Evolutionary conservation across 148 eudicot genomes (phyloP).

Genomic region (Cornus florida): DNA sequence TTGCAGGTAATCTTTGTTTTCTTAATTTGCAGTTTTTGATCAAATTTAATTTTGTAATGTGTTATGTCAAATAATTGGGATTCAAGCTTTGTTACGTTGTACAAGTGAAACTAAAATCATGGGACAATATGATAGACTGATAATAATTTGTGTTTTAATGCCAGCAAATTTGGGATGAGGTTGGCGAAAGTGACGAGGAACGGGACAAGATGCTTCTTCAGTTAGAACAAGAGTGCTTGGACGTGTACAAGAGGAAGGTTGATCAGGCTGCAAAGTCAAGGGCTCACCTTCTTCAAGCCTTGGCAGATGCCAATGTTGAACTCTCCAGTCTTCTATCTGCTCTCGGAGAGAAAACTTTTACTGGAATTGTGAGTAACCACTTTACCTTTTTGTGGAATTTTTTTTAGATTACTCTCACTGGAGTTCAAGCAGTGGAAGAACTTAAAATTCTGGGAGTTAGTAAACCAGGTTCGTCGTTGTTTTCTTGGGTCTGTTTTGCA

Average conservation of each 20-base stretch:
- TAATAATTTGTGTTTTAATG: conserved; percentile 5
- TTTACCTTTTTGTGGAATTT: background rate
- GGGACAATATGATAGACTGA: background rate
- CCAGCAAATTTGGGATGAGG: conserved; percentile 95
- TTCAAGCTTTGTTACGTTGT: background rate
- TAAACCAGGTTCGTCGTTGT: background rate
- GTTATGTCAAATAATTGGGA: background rate
- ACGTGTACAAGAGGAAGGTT: conserved; percentile 95
- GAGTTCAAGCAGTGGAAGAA: background rate
- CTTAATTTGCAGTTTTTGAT: background rate
- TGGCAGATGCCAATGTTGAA: conserved; percentile 84
- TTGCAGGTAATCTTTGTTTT: conserved; percentile 47
- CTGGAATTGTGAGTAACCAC: conserved; percentile 64
- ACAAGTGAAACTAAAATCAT: background rate
- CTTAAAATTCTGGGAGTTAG: background rate
- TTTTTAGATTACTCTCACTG: background rate
- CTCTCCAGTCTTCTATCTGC: conserved; percentile 75
- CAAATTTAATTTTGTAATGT: background rate
- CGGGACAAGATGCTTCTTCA: conserved; percentile 85
- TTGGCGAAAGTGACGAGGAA: conserved; percentile 83
- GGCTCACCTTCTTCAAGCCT: conserved; percentile 82
- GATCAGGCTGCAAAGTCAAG: conserved; percentile 91
- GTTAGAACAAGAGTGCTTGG: conserved; percentile 83
- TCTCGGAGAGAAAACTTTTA: conserved; percentile 79
- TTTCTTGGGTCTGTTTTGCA: conserved; percentile 33